Evolutionary conservation across 2,329 filamentous ascomycete species (phyloP).

Genomic region (Corinectria fuckeliana): DNA sequence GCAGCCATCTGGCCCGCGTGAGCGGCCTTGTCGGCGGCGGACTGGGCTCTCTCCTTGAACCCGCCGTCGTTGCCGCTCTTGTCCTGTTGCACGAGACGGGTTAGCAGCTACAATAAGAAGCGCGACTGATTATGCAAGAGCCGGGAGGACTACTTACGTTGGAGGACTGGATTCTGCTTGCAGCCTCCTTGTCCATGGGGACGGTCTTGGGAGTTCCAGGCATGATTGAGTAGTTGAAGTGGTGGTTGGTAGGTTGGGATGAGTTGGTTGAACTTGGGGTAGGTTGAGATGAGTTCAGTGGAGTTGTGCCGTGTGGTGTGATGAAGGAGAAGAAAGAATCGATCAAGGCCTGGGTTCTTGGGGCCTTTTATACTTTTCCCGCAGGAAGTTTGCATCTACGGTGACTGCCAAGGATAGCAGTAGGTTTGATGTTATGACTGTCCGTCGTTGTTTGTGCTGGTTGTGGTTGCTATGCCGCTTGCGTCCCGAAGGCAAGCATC

Average conservation of each 20-base stretch:
- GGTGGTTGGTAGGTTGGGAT: slow-evolving; percentile 1
- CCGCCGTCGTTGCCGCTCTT: slow-evolving; percentile 7
- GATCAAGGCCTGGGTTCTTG: not conserved
- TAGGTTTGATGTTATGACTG: not conserved
- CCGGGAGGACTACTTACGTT: not conserved
- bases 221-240: slow-evolving; percentile 4
- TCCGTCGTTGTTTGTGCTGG: not conserved
- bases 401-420: not conserved
- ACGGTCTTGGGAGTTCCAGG: not conserved
- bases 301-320: not conserved
- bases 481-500: too few relatives aligned
- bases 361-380: slow-evolving; percentile 20
- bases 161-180: slow-evolving; percentile 8
- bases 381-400: not conserved
- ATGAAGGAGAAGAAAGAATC: not conserved
- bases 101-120: not conserved
- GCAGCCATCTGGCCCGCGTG: not conserved
- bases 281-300: not conserved
- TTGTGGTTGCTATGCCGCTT: not conserved
- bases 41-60: slow-evolving; percentile 16
- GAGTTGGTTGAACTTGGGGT: not conserved
- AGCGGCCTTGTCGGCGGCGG: not conserved
- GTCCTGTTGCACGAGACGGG: not conserved
- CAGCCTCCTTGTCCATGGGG: slow-evolving; percentile 13
- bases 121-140: not conserved